phyloP scores from a whole-genome alignment of 2,329 filamentous ascomycete genomes.

The Neonectria punicea region DNA sequence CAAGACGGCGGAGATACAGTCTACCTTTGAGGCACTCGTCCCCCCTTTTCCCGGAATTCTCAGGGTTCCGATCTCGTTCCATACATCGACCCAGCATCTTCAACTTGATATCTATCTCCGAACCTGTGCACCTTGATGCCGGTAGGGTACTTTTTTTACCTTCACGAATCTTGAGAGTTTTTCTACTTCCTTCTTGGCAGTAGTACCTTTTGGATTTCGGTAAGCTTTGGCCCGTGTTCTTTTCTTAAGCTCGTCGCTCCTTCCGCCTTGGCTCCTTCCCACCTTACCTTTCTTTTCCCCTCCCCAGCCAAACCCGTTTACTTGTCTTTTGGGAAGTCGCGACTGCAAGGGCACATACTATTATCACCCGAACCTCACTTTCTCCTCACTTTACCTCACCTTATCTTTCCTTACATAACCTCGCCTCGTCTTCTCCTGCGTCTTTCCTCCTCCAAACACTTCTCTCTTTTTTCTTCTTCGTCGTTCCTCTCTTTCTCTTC shows the following conservation, averaged over 20 bases:
- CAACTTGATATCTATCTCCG: not conserved
- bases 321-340: constrained; percentile 4
- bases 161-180: not conserved
- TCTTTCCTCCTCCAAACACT: not conserved
- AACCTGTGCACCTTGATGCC: not conserved
- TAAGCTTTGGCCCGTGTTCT: not conserved
- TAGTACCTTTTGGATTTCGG: constrained; percentile 2
- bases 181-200: not conserved
- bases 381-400: not conserved
- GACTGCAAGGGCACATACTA: not conserved
- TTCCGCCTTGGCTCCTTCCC: not conserved
- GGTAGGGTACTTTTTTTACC: not conserved
- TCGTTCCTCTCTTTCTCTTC: constrained; percentile 20
- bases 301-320: not conserved
- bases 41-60: not conserved
- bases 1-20: not conserved
- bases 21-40: not conserved
- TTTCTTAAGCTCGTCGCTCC: not conserved
- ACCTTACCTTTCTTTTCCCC: not conserved
- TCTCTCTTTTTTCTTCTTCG: not conserved
- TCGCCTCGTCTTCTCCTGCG: not conserved
- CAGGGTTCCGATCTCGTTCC: not conserved
- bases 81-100: not conserved
- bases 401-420: constrained; percentile 2
- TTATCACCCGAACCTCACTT: not conserved